Evolutionary conservation across 208 protist species (phyloP), one percentile per base, ranked within the genome.

Genomic region (Novymonas esmeraldas): DNA sequence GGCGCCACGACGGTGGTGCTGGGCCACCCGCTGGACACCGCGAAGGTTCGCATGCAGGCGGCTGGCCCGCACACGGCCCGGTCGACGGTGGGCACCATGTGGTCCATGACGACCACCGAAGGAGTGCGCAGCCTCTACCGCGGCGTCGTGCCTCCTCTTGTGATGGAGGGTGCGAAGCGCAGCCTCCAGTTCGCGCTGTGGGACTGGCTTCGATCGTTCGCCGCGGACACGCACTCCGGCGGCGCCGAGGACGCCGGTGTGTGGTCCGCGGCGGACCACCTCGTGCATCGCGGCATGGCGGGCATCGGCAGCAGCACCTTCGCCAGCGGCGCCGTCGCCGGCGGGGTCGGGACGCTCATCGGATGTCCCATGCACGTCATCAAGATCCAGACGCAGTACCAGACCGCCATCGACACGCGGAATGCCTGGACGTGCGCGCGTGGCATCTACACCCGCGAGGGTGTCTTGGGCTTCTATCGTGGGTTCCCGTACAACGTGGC

Each of bases 41-140:
- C 88, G 29, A 97, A 97, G 73, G 90, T 87, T 13, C 87, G 89
- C 50, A 94, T 95, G 87, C 93, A 97, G 63, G 84, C 93, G 2
- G 44, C 69, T 0, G 85, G 86, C 0, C 82, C 87, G 6, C 33
- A 81, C 10, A 72, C 85, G 13, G 56, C 64, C 22, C 69, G 69
- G 5, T 85, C 78, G 3, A 66, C 81, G 13, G 34, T 82, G 1
- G 39, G 45, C 33, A 95, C 90, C n/a, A 85, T 93, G 62, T 78
- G 62, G 36, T 50, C 50, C 26, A 90, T 97, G 74, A 73, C 59
- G 3, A 68, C 68, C 29, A 42, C 64, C n/a, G 90, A 95, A 58
- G 85, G 89, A 1, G 50, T 82, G 52, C 58, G 73, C n/a, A 91
- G 93, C 61, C 64, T 94, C 28, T 97, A 95, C 79, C 79, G 90